A percentile compares a stretch with the other conserved stretches of the same genome.
Evolutionary conservation across 208 protist genomes (phyloP).

Genomic region (Naegleria fowleri): DNA sequence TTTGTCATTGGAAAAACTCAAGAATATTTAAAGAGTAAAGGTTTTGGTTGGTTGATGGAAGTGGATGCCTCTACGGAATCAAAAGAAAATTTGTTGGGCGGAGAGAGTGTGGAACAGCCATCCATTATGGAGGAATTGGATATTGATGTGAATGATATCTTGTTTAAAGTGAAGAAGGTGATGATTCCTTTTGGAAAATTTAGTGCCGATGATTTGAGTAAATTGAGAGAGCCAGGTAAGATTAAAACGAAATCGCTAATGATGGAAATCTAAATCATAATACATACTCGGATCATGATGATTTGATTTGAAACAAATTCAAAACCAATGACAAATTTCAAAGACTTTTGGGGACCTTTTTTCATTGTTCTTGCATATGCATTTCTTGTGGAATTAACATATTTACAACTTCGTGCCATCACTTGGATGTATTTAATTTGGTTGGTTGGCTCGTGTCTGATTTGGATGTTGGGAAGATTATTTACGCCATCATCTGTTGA

Average conservation of each 20-base stretch:
- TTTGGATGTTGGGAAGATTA: neutral
- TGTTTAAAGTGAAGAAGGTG: neutral
- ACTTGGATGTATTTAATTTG: constrained; percentile 13
- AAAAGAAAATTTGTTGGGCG: neutral
- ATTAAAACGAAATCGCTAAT: too few species aligned
- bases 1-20: neutral
- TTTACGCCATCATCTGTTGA: neutral
- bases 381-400: neutral
- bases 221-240: neutral
- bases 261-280: too few species aligned
- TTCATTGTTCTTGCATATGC: neutral
- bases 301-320: too few species aligned
- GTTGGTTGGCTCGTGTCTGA: neutral
- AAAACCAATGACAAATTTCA: too few species aligned
- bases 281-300: too few species aligned
- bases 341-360: neutral
- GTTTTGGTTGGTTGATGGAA: constrained; percentile 16
- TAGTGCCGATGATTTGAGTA: neutral
- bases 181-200: neutral
- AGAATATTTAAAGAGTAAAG: constrained; percentile 17
- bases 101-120: neutral
- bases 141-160: neutral
- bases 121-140: neutral
- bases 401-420: neutral
- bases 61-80: neutral